These are phyloP conservation scores for Poteriospumella lacustris DNA, from an alignment of 108 stramenopile species.

Conservation along the genomic window DNA sequence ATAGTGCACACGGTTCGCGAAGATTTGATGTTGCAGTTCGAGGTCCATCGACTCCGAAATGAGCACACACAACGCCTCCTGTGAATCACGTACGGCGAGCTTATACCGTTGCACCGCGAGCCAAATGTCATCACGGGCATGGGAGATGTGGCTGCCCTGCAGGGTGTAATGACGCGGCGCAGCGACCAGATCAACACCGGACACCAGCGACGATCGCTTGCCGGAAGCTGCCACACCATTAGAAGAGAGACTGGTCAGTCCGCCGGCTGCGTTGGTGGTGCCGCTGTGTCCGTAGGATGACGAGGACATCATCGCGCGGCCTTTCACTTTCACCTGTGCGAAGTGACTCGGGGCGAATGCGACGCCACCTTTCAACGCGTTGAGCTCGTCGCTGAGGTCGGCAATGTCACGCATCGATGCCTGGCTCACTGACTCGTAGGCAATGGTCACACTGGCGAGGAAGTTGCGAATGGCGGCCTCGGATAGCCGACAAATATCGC, in stretches of 20 bases:
- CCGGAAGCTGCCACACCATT: neutral
- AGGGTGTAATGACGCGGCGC: too few relatives aligned
- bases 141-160: too few relatives aligned
- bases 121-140: neutral
- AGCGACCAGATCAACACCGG: too few relatives aligned
- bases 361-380: neutral
- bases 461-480: neutral
- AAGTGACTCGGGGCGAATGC: too few relatives aligned
- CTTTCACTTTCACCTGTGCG: too few relatives aligned
- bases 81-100: neutral
- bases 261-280: too few relatives aligned
- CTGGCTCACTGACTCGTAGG: neutral
- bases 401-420: neutral
- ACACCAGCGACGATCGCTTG: neutral
- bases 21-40: neutral
- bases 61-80: conserved; percentile 7
- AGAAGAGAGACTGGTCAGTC: too few relatives aligned
- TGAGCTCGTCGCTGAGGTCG: neutral
- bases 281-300: too few relatives aligned
- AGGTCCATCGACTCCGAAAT: conserved; percentile 11
- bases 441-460: neutral
- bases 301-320: too few relatives aligned
- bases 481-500: conserved; percentile 6
- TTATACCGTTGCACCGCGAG: neutral
- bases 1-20: neutral